Conservation (phyloP, 768 basidiomycete genomes). For the Lactifluus hygrophoroides region DNA sequence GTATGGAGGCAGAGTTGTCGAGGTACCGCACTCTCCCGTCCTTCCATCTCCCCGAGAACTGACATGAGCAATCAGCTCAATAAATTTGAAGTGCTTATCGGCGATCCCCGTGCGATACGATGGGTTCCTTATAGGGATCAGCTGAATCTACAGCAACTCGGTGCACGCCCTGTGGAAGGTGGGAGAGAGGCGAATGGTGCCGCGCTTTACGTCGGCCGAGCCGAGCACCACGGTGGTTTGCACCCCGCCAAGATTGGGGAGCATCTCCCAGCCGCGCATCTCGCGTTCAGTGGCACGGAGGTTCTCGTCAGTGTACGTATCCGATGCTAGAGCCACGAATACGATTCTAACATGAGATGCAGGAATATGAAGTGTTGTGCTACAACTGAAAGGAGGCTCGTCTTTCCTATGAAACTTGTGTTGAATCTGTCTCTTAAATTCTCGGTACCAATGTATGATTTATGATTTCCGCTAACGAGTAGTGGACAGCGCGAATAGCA, state of each 20-base stretch:
- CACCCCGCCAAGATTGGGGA: conserved; percentile 61
- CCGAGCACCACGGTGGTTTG: conserved; percentile 39
- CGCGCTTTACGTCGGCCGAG: conserved; percentile 52
- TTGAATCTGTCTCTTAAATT: neutral
- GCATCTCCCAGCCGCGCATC: conserved; percentile 41
- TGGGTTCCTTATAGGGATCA: conserved; percentile 48
- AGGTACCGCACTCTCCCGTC: conserved; percentile 32
- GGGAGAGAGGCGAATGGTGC: conserved; percentile 57
- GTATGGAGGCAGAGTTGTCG: conserved; percentile 47
- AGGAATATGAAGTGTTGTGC: conserved; percentile 40
- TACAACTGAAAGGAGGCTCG: conserved; percentile 18
- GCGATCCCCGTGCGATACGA: conserved; percentile 43
- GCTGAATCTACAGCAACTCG: conserved; percentile 37
- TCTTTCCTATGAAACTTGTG: neutral
- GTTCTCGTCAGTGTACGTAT: conserved; percentile 40
- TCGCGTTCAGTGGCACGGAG: conserved; percentile 46
- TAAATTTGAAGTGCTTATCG: conserved; percentile 64
- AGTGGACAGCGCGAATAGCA: neutral
- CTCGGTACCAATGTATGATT: neutral
- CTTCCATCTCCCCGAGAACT: neutral
- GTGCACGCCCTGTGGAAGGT: conserved; percentile 52
- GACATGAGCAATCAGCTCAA: conserved; percentile 35
- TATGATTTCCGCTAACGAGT: neutral
- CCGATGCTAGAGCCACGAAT: neutral
- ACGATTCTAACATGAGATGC: neutral